phyloP scores from a whole-genome alignment of 371 early-diverging fungal genomes.

The Mucor racemosus region DNA sequence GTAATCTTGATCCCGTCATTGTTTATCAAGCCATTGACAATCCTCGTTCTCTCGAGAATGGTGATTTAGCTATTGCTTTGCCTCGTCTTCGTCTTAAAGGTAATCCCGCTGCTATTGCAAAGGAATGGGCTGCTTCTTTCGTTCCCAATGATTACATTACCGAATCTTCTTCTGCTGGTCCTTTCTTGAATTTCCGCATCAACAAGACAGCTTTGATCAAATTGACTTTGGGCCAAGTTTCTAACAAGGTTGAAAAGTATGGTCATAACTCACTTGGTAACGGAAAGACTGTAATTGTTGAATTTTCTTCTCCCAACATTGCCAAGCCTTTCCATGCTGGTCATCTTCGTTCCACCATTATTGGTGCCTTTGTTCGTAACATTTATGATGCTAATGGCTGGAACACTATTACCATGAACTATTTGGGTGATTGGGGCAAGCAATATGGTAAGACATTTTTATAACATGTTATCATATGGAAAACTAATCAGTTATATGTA shows the following conservation, averaged over 20 bases:
- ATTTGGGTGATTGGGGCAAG: conserved; percentile 99
- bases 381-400: conserved; percentile 86
- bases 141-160: conserved; percentile 63
- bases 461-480: too few relatives aligned
- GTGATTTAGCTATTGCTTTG: conserved; percentile 83
- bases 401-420: conserved; percentile 94
- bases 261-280: conserved; percentile 72
- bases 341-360: conserved; percentile 97
- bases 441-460: conserved; percentile 81
- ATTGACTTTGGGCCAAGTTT: conserved; percentile 58
- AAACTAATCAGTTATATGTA: conserved; percentile 4
- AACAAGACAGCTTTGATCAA: conserved; percentile 62
- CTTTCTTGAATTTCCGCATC: conserved; percentile 87
- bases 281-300: conserved; percentile 84
- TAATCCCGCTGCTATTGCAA: conserved; percentile 77
- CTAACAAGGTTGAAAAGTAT: conserved; percentile 54
- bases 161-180: conserved; percentile 68
- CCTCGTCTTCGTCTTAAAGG: conserved; percentile 89
- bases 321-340: conserved; percentile 99
- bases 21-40: conserved; percentile 60
- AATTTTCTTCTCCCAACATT: conserved; percentile 98
- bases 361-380: conserved; percentile 93
- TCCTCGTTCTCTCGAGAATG: conserved; percentile 69
- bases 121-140: conserved; percentile 77
- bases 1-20: conserved; percentile 53